Percentiles rank a stretch among this genome's conserved stretches.
Conservation (phyloP, 768 basidiomycete species). For the Agaricus bisporus region DNA sequence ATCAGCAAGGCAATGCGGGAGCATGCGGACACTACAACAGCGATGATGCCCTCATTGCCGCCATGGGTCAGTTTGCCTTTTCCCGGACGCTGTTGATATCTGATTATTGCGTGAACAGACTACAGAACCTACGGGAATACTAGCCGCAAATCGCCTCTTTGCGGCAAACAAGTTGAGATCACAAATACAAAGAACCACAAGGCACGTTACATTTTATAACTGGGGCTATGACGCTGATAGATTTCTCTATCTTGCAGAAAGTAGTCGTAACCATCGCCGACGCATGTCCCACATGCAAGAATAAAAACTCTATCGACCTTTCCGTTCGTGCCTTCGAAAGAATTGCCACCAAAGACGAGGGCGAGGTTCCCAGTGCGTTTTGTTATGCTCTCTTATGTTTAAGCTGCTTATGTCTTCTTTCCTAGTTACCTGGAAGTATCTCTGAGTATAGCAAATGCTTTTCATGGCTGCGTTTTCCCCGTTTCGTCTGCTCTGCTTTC, state of each 20-base stretch:
- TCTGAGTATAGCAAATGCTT: slow-evolving; percentile 28
- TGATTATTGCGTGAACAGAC: slow-evolving; percentile 29
- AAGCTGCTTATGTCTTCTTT: slow-evolving; percentile 9
- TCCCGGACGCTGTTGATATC: not conserved
- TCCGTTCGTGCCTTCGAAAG: slow-evolving; percentile 60
- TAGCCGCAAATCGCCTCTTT: slow-evolving; percentile 44
- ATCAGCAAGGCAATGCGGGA: slow-evolving; percentile 67
- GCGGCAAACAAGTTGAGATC: slow-evolving; percentile 61
- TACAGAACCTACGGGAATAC: slow-evolving; percentile 43
- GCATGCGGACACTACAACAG: slow-evolving; percentile 64
- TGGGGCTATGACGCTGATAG: not conserved
- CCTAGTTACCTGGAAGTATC: slow-evolving; percentile 33
- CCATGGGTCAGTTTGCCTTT: slow-evolving; percentile 43
- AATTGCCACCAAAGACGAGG: slow-evolving; percentile 44
- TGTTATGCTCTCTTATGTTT: not conserved
- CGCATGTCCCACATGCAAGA: slow-evolving; percentile 74
- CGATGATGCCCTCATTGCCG: slow-evolving; percentile 57
- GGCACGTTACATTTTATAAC: slow-evolving; percentile 17
- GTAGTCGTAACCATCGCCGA: slow-evolving; percentile 68
- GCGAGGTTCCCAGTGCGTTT: slow-evolving; percentile 52
- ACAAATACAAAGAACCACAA: slow-evolving; percentile 55
- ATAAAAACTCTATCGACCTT: slow-evolving; percentile 65
- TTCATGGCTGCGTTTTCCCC: slow-evolving; percentile 14
- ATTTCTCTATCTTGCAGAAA: slow-evolving; percentile 17
- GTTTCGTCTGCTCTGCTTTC: slow-evolving; percentile 8